Base-by-base conservation (phyloP, 1,284 basidiomycete genomes). In the Mycena sp. region DNA sequence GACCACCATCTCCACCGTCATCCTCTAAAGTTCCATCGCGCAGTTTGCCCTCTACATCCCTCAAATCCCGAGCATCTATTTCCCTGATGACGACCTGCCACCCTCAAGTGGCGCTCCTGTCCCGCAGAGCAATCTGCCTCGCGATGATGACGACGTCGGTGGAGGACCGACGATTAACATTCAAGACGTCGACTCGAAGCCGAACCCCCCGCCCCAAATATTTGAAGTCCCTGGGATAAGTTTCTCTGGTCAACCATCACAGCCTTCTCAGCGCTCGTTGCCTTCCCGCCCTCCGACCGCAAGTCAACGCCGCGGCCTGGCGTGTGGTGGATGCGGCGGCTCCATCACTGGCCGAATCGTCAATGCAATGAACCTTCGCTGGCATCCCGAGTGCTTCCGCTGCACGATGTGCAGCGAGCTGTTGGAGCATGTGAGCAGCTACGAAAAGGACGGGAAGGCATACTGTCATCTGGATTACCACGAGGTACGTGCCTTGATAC, bases 391-490 rank as follows among this genome's bases (percentile, higher is more conserved):
- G 21, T 99, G 97, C 76, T 99, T 99, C 77, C 82, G 83, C 58
- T 97, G 95, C 71, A 84, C 85, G 1, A 86, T 92, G n/a, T 99
- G 97, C 76, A 81, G 86, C 38, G 90, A 91, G 71, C 79, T 92
- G 40, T 79, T 99, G 63, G 97, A 99, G 79, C 96, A 99, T 76
- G 93, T 99, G 30, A 96, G 95, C 70, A 93, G 92, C 58, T 99
- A 94, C 76, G 97, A 97, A 74, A 89, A 90, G 72, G 91, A 95
- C n/a, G 95, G 95, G 4, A 85, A 85, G 72, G 89, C 95, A 1
- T 98, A 96, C 76, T 99, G 96, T 76, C 96, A 98, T 78, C 79
- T 99, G 61, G 96, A 98, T 77, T 99, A 96, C 76, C 95, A 98
- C 74, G 96, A 98, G 83, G 94, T 96, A 58, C 63, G 87, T 69